phyloP scores from a whole-genome alignment of 495 filamentous ascomycete species.

The Bacidia rubella region DNA sequence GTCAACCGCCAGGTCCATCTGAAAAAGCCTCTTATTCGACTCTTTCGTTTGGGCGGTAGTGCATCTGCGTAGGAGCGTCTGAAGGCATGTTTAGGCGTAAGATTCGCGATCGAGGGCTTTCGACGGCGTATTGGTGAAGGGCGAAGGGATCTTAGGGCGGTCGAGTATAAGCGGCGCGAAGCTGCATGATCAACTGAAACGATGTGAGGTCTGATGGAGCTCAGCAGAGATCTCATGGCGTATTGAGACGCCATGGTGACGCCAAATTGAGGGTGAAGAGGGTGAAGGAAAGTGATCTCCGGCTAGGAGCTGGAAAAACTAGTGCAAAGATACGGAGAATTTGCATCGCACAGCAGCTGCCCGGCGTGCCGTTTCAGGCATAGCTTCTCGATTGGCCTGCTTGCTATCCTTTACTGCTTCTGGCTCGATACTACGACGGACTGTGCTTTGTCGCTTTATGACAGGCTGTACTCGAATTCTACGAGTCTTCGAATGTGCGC shows the following conservation, averaged over 20 bases:
- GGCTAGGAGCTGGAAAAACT: background rate
- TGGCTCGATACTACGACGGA: too few relatives aligned
- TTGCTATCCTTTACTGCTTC: too few relatives aligned
- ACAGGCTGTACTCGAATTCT: too few relatives aligned
- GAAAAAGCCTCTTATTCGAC: slow-evolving; percentile 28
- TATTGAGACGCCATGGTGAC: slow-evolving; percentile 10
- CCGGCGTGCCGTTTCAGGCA: too few relatives aligned
- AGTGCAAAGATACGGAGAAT: background rate
- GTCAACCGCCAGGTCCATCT: slow-evolving; percentile 66
- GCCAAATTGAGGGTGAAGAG: background rate
- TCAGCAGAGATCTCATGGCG: slow-evolving; percentile 10
- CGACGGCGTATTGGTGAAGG: slow-evolving; percentile 9
- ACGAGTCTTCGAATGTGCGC: too few relatives aligned
- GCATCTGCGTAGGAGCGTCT: slow-evolving; percentile 20
- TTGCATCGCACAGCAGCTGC: background rate
- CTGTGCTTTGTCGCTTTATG: too few relatives aligned
- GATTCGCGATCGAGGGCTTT: slow-evolving; percentile 7
- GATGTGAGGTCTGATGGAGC: background rate
- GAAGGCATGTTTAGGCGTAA: slow-evolving; percentile 10
- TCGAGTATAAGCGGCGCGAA: slow-evolving; percentile 11
- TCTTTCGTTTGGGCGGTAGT: slow-evolving; percentile 22
- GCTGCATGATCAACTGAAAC: background rate
- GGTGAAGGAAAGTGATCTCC: background rate
- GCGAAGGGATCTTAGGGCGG: background rate
- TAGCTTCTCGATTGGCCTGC: too few relatives aligned